Conservation (phyloP, 305 asterid species). For the Fraxinus angustifolia region DNA sequence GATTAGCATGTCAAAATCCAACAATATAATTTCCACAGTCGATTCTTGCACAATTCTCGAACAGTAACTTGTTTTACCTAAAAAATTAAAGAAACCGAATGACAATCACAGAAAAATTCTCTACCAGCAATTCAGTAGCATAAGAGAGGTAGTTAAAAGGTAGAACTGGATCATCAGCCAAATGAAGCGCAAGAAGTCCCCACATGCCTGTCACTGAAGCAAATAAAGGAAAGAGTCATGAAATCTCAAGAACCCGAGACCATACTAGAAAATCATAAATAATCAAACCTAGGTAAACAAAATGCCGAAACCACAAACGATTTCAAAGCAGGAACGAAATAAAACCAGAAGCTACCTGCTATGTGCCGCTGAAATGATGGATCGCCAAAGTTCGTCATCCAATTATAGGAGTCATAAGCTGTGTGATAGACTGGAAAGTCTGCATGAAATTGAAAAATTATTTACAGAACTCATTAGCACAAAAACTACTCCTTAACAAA, state of each 20-base stretch:
- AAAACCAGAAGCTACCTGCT: conserved; percentile 45
- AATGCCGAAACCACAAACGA: neutral
- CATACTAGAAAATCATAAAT: neutral
- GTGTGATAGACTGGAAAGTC: conserved; percentile 98
- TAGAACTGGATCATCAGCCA: conserved; percentile 73
- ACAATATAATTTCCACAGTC: neutral
- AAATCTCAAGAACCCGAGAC: neutral
- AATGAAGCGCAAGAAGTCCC: conserved; percentile 86
- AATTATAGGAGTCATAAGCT: conserved; percentile 81
- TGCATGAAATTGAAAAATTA: conserved; percentile 34
- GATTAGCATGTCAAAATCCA: neutral
- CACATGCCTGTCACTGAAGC: conserved; percentile 70
- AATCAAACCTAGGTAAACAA: neutral
- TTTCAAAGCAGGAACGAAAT: neutral
- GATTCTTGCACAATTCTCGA: neutral
- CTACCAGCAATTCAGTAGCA: conserved; percentile 71
- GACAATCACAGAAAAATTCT: neutral
- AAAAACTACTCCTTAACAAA: neutral
- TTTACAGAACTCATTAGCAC: conserved; percentile 16
- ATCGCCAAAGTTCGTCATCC: conserved; percentile 82
- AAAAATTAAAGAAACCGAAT: neutral
- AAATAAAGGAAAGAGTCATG: conserved; percentile 8
- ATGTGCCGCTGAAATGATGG: conserved; percentile 85
- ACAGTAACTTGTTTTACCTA: neutral
- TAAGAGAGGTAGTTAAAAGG: conserved; percentile 81